These are phyloP conservation scores for Prunus padus DNA, from an alignment of 306 rosid genomes.

Conservation along the genomic window DNA sequence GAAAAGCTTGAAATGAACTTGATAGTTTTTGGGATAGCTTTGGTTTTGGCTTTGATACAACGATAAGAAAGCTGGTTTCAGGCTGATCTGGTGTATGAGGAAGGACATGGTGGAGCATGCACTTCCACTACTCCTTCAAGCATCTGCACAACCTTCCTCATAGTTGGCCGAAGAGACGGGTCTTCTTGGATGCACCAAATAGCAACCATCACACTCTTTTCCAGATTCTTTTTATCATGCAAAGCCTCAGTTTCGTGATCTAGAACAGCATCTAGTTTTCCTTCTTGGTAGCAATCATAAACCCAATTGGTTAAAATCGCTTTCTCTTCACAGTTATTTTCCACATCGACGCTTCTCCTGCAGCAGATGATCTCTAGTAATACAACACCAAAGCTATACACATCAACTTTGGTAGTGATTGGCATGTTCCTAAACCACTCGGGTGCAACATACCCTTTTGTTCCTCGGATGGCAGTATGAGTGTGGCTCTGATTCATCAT, in stretches of 20 bases:
- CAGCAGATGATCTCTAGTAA: constrained; percentile 28
- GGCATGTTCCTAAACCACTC: constrained; percentile 32
- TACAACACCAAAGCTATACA: constrained; percentile 34
- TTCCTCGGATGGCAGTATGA: constrained; percentile 20
- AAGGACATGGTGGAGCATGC: constrained; percentile 32
- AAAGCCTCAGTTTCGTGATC: constrained; percentile 18
- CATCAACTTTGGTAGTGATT: constrained; percentile 24
- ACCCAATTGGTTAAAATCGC: constrained; percentile 37
- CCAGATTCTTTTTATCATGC: constrained; percentile 16
- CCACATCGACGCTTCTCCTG: constrained; percentile 25
- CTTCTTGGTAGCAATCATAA: constrained; percentile 29
- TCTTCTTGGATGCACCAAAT: constrained; percentile 39
- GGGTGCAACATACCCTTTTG: constrained; percentile 39
- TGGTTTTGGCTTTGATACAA: background rate
- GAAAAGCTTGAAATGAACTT: too few species aligned
- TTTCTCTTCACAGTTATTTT: constrained; percentile 11
- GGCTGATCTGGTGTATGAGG: background rate
- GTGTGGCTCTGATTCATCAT: constrained; percentile 27
- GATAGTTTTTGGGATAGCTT: too few species aligned
- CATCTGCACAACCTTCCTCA: constrained; percentile 30
- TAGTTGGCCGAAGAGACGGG: constrained; percentile 28
- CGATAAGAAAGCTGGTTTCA: background rate
- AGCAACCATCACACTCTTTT: constrained; percentile 30
- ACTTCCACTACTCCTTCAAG: constrained; percentile 36
- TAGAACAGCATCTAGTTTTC: constrained; percentile 18